phyloP scores from a whole-genome alignment of 495 filamentous ascomycete genomes.

The Barbatosphaeria neglecta region DNA sequence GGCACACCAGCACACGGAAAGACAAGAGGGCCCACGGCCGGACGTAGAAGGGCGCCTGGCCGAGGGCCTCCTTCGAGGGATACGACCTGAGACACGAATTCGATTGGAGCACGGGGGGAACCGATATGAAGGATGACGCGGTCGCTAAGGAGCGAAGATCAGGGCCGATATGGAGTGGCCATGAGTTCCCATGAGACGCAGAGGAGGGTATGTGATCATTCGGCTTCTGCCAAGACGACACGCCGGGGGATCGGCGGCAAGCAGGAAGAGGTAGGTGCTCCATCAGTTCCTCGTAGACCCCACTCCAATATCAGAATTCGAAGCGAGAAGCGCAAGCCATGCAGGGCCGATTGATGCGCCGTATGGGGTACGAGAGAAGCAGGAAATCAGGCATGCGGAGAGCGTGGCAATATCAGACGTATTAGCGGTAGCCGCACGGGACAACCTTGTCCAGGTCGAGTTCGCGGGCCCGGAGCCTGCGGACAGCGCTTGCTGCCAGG shows the following conservation, averaged over 20 bases:
- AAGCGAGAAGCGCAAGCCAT: neutral
- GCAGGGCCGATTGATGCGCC: neutral
- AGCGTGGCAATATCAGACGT: neutral
- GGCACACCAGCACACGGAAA: neutral
- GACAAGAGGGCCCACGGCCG: neutral
- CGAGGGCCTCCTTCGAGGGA: neutral
- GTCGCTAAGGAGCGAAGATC: neutral
- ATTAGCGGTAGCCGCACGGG: neutral
- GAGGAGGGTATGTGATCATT: neutral
- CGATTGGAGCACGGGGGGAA: neutral
- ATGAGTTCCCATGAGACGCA: neutral
- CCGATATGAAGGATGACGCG: neutral
- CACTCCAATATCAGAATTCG: neutral
- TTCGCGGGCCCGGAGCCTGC: too few relatives aligned
- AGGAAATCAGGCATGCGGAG: neutral
- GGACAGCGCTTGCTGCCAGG: too few relatives aligned
- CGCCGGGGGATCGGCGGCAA: neutral
- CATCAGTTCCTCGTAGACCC: neutral
- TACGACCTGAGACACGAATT: neutral
- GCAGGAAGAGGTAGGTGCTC: neutral
- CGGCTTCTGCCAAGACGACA: neutral
- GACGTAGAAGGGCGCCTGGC: neutral
- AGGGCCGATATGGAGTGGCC: neutral
- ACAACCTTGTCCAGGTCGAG: too few relatives aligned
- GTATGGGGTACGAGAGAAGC: neutral